phyloP scores from a whole-genome alignment of 352 stramenopile genomes.

The Phytophthora parvispora region DNA sequence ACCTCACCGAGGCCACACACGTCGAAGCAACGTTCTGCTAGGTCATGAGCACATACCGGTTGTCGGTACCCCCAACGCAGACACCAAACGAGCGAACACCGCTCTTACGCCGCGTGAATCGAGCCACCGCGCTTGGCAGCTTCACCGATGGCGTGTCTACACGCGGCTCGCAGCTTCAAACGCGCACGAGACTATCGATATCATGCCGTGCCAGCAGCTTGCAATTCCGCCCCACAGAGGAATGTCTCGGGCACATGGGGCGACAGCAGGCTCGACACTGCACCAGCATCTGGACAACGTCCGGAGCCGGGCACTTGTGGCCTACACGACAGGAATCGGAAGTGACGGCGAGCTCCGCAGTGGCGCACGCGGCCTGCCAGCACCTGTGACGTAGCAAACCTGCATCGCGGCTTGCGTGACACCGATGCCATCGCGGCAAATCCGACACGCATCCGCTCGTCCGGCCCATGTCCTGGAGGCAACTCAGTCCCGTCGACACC shows the following conservation, averaged over 20 bases:
- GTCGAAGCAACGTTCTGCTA: too few species aligned
- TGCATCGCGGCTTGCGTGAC: constrained; percentile 3
- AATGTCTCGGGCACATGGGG: neutral
- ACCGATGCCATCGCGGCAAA: constrained; percentile 13
- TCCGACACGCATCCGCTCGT: constrained; percentile 29
- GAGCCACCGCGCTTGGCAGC: neutral
- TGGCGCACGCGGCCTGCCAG: neutral
- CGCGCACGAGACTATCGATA: neutral
- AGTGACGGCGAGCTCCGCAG: constrained; percentile 6
- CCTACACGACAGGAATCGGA: constrained; percentile 4
- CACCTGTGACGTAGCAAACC: neutral
- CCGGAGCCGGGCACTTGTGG: neutral
- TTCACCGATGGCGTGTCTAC: neutral
- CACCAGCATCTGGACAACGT: neutral
- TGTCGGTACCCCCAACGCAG: too few species aligned
- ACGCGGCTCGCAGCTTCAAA: neutral
- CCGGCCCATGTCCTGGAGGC: constrained; percentile 19
- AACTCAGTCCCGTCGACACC: neutral
- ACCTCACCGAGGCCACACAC: too few species aligned
- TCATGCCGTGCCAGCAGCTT: neutral
- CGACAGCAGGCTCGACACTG: neutral
- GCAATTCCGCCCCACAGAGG: neutral
- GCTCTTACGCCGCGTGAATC: neutral
- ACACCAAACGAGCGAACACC: too few species aligned
- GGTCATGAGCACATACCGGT: too few species aligned